phyloP scores from a whole-genome alignment of 345 rosid genomes.

The Nasturtium officinale region DNA sequence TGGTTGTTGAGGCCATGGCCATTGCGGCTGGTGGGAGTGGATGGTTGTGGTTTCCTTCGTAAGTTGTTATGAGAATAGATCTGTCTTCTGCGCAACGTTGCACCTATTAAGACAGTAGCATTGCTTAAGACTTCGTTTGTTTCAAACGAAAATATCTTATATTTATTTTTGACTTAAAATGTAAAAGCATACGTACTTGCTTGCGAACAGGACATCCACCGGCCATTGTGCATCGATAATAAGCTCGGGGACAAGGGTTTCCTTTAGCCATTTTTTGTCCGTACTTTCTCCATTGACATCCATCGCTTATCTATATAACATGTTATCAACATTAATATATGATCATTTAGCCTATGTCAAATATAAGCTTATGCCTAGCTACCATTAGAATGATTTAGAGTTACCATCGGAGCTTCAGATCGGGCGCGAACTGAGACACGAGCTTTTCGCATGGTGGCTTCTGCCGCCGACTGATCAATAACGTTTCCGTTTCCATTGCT shows the following conservation, averaged over 20 bases:
- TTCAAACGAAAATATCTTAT: too few relatives aligned
- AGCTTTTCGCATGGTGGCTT: conserved; percentile 96
- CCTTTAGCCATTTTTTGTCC: conserved; percentile 99
- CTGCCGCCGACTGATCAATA: conserved; percentile 62
- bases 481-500: conserved; percentile 24
- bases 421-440: conserved; percentile 99
- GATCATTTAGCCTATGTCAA: neutral
- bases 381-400: neutral
- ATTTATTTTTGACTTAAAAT: too few relatives aligned
- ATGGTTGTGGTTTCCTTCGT: conserved; percentile 96
- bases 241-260: conserved; percentile 95
- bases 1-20: conserved; percentile 98
- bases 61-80: conserved; percentile 86
- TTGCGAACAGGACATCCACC: conserved; percentile 93
- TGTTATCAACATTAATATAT: neutral
- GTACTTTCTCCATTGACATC: conserved; percentile 96
- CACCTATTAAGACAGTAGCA: conserved; percentile 50
- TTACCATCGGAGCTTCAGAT: conserved; percentile 97
- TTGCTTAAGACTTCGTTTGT: conserved; percentile 13
- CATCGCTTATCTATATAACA: conserved; percentile 65
- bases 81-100: conserved; percentile 98
- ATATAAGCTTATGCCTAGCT: conserved; percentile 9
- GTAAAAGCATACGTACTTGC: conserved; percentile 54
- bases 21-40: conserved; percentile 99
- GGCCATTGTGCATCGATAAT: conserved; percentile 97